phyloP scores from a whole-genome alignment of 306 rosid genomes.

The Hippophae gyantsensis region DNA sequence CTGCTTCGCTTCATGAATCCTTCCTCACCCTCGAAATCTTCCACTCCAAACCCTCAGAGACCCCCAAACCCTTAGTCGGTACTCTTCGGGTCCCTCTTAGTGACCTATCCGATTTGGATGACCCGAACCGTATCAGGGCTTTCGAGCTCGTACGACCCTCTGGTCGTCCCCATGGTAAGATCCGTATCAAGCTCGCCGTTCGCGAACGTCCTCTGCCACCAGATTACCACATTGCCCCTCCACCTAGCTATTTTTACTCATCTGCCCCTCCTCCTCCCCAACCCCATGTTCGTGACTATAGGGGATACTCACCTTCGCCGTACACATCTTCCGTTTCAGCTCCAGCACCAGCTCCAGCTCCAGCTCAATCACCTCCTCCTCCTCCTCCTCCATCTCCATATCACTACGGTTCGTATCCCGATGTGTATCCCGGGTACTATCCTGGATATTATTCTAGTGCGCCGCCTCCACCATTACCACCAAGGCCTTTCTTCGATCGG shows the following conservation, averaged over 20 bases:
- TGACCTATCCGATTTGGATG: constrained; percentile 37
- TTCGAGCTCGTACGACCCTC: constrained; percentile 63
- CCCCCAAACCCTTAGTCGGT: constrained; percentile 75
- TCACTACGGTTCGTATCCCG: constrained; percentile 46
- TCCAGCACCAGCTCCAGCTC: constrained; percentile 8
- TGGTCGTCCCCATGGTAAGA: constrained; percentile 78
- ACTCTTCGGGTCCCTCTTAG: constrained; percentile 50
- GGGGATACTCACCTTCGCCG: constrained; percentile 41
- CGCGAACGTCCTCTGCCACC: constrained; percentile 48
- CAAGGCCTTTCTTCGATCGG: constrained; percentile 61
- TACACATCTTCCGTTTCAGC: constrained; percentile 16
- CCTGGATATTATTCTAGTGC: constrained; percentile 51
- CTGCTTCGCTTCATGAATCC: constrained; percentile 36
- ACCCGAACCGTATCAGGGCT: constrained; percentile 33
- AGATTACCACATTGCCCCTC: constrained; percentile 39
- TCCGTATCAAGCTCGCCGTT: constrained; percentile 54
- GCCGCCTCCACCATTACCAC: constrained; percentile 49
- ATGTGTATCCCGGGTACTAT: constrained; percentile 38
- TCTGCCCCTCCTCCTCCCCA: constrained; percentile 28
- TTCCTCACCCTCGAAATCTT: constrained; percentile 73
- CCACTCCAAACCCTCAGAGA: constrained; percentile 83
- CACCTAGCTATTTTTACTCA: constrained; percentile 26
- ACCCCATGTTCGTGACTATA: constrained; percentile 37
- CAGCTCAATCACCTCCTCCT: constrained; percentile 10
- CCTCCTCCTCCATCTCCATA: constrained; percentile 33